Evolutionary conservation across 768 basidiomycete genomes (phyloP).

Genomic region (Mycena filopes): DNA sequence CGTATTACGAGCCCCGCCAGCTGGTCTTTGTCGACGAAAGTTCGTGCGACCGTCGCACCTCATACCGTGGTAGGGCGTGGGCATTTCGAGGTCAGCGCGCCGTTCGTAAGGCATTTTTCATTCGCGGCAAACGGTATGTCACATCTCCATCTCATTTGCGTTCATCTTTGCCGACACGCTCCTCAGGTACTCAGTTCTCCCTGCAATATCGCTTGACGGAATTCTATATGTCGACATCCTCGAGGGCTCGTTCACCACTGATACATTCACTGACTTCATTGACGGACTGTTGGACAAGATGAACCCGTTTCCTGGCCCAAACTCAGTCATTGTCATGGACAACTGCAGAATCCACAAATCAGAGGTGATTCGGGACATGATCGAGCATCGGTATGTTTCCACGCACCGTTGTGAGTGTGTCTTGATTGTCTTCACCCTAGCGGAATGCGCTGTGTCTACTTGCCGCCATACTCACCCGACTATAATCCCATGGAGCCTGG

Average conservation of each 20-base stretch:
- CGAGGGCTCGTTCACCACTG: constrained; percentile 42
- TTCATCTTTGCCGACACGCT: not conserved
- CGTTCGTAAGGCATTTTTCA: constrained; percentile 38
- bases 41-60: constrained; percentile 38
- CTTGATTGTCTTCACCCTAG: constrained; percentile 1
- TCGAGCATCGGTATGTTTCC: constrained; percentile 41
- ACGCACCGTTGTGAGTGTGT: not conserved
- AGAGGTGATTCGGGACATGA: constrained; percentile 38
- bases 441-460: constrained; percentile 39
- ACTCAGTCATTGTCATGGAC: constrained; percentile 53
- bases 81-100: constrained; percentile 38
- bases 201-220: not conserved
- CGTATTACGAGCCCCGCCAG: constrained; percentile 34
- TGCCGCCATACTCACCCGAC: constrained; percentile 52
- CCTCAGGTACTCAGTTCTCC: not conserved
- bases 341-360: constrained; percentile 49
- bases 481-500: constrained; percentile 49
- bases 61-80: constrained; percentile 38
- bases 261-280: constrained; percentile 45
- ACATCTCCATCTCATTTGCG: too few species aligned
- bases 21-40: constrained; percentile 47
- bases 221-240: constrained; percentile 32
- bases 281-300: constrained; percentile 45
- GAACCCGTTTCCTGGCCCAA: constrained; percentile 47
- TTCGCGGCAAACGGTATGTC: constrained; percentile 36